phyloP scores from a whole-genome alignment of 768 basidiomycete species.

The Rhodotorula graminis region DNA sequence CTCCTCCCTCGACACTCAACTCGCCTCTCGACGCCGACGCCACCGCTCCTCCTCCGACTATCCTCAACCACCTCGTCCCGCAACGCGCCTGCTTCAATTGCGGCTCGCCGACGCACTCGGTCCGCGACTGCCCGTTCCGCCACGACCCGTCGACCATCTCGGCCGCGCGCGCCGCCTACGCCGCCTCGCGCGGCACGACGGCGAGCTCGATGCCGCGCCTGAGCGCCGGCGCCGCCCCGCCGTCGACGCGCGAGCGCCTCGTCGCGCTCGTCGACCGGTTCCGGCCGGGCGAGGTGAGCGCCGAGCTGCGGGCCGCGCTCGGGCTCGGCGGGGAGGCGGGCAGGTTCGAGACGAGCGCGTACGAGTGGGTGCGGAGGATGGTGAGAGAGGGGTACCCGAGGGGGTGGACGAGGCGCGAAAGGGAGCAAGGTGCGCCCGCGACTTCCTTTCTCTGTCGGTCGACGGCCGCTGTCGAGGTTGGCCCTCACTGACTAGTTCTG shows the following conservation, averaged over 20 bases:
- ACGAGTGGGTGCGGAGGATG: slow-evolving; percentile 20
- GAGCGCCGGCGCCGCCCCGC: background rate
- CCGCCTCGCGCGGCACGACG: background rate
- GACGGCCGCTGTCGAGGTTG: background rate
- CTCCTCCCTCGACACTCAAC: background rate
- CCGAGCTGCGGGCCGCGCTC: slow-evolving; percentile 1
- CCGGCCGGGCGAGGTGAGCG: slow-evolving; percentile 6
- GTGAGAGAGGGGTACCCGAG: slow-evolving; percentile 17
- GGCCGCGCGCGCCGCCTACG: background rate
- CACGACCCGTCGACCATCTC: slow-evolving; percentile 1
- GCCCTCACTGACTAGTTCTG: too few species aligned
- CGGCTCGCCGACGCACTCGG: background rate
- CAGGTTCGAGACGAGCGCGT: slow-evolving; percentile 4
- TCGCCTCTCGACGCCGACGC: background rate
- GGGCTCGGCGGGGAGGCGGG: background rate
- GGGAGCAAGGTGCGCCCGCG: background rate
- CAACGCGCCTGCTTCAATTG: slow-evolving; percentile 27
- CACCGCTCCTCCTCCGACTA: background rate
- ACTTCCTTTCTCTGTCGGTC: too few species aligned
- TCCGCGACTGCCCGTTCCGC: slow-evolving; percentile 15
- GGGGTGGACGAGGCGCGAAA: slow-evolving; percentile 18
- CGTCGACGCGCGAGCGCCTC: background rate
- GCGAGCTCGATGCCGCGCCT: background rate
- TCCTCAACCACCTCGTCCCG: slow-evolving; percentile 23
- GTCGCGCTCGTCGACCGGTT: slow-evolving; percentile 4